Conservation (phyloP, 1,284 basidiomycete genomes). For the Irpex sp. region DNA sequence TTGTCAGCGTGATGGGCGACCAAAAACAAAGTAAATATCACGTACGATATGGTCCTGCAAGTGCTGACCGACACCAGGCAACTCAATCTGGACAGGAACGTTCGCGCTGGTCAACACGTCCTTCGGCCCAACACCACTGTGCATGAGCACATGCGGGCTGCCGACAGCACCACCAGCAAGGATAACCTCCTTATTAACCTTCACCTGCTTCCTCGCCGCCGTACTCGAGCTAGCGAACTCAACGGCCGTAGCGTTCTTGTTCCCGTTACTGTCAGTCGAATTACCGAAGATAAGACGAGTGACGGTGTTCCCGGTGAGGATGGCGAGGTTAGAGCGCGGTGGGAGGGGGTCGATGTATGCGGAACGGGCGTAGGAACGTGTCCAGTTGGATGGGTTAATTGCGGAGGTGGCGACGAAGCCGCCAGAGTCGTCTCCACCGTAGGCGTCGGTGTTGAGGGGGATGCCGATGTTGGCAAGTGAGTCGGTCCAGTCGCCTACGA, state of each 20-base stretch:
- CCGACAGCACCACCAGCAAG: constrained; percentile 61
- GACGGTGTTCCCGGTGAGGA: constrained; percentile 50
- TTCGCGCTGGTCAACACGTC: constrained; percentile 48
- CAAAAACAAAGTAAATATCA: constrained; percentile 13
- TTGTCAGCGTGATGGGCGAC: constrained; percentile 6
- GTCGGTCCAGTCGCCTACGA: constrained; percentile 47
- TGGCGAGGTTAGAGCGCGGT: constrained; percentile 55
- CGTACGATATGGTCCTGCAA: constrained; percentile 63
- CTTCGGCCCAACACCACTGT: constrained; percentile 67
- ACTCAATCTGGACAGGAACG: constrained; percentile 40
- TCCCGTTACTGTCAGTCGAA: constrained; percentile 23
- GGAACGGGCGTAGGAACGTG: constrained; percentile 61
- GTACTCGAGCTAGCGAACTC: constrained; percentile 39
- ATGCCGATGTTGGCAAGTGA: constrained; percentile 42
- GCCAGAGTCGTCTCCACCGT: constrained; percentile 45
- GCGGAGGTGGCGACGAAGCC: constrained; percentile 55
- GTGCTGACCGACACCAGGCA: constrained; percentile 75
- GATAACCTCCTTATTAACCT: constrained; percentile 54
- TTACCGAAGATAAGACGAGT: constrained; percentile 54
- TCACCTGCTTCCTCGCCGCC: constrained; percentile 34
- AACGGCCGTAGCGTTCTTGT: constrained; percentile 50
- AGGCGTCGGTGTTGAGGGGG: constrained; percentile 35
- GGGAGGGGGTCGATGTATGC: constrained; percentile 65
- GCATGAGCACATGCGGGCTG: constrained; percentile 61
- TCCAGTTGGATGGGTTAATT: constrained; percentile 62